Conservation (phyloP, 2,329 filamentous ascomycete genomes). For the Fusarium sp. region DNA sequence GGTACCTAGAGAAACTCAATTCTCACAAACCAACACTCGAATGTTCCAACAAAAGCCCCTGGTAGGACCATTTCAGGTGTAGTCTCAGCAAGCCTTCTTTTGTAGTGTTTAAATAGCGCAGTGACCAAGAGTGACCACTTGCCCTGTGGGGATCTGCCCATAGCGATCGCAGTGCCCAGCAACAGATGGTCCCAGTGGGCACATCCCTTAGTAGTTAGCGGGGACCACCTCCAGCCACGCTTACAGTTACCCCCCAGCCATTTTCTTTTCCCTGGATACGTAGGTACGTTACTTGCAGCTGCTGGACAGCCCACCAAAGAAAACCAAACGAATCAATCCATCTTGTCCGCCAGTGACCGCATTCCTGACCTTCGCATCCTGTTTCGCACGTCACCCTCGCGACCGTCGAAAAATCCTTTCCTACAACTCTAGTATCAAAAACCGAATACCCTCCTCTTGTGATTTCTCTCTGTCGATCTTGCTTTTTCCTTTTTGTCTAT, state of each 20-base stretch:
- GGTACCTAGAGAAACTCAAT: background rate
- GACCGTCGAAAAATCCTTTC: conserved; percentile 31
- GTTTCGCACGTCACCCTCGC: conserved; percentile 45
- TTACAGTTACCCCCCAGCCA: conserved; percentile 45
- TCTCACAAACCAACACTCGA: conserved; percentile 12
- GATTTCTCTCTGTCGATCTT: conserved; percentile 20
- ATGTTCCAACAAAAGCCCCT: conserved; percentile 13
- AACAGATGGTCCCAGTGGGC: conserved; percentile 29
- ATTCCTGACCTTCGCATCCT: conserved; percentile 46
- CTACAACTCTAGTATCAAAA: conserved; percentile 29
- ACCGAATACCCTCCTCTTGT: conserved; percentile 9
- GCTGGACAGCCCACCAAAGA: conserved; percentile 17
- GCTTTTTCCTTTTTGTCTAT: conserved; percentile 16
- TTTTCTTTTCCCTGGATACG: conserved; percentile 34
- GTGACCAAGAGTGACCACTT: conserved; percentile 26
- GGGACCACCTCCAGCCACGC: conserved; percentile 47
- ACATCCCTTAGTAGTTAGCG: conserved; percentile 43
- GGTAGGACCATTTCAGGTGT: conserved; percentile 19
- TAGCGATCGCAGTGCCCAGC: conserved; percentile 28
- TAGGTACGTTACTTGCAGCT: conserved; percentile 29
- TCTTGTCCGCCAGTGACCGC: conserved; percentile 39
- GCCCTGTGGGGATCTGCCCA: conserved; percentile 12
- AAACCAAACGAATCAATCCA: conserved; percentile 38
- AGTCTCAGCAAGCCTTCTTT: conserved; percentile 20
- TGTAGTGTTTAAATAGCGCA: conserved; percentile 34